Conservation (phyloP, 2,329 filamentous ascomycete species). For the Apiospora phragmitis region DNA sequence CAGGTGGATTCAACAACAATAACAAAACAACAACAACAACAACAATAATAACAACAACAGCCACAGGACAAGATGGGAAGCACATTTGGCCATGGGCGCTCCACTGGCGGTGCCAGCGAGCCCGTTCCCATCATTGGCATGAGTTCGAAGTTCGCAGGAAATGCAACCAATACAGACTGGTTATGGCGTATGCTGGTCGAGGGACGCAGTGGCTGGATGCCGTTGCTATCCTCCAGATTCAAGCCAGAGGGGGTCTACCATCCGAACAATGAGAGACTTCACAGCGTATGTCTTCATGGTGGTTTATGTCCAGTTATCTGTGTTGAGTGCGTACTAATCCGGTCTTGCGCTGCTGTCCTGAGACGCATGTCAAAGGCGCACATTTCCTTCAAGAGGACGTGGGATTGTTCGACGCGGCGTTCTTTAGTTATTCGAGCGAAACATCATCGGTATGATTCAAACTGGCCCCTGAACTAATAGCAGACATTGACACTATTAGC, state of each 20-base stretch:
- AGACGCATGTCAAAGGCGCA: slow-evolving; percentile 18
- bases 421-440: slow-evolving; percentile 35
- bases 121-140: slow-evolving; percentile 33
- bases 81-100: background rate
- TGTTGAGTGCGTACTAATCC: too few species aligned
- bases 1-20: too few species aligned
- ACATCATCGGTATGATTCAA: slow-evolving; percentile 20
- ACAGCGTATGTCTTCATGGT: slow-evolving; percentile 13
- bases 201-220: slow-evolving; percentile 21
- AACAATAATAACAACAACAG: too few species aligned
- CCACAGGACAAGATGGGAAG: too few species aligned
- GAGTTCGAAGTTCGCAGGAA: slow-evolving; percentile 28
- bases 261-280: slow-evolving; percentile 19
- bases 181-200: slow-evolving; percentile 27
- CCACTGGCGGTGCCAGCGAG: background rate
- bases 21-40: too few species aligned
- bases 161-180: slow-evolving; percentile 20
- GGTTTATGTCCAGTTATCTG: too few species aligned
- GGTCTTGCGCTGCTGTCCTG: background rate
- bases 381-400: slow-evolving; percentile 35
- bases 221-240: slow-evolving; percentile 25
- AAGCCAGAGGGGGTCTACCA: slow-evolving; percentile 22
- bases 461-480: background rate
- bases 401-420: slow-evolving; percentile 35
- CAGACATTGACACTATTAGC: background rate